Conservation (phyloP, 2,329 filamentous ascomycete species). For the Onygena corvina region DNA sequence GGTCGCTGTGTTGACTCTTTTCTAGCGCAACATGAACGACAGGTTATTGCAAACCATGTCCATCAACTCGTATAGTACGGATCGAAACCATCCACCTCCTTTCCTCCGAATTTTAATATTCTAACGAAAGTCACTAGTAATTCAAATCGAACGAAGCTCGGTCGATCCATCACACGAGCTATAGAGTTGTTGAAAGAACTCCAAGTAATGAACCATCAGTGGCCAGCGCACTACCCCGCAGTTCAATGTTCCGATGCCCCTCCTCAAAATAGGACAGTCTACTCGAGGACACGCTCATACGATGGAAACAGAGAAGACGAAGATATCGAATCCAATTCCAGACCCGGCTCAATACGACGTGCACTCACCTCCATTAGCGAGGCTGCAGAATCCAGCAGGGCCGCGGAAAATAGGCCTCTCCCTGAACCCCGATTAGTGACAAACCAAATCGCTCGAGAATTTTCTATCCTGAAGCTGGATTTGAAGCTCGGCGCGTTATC, state of each 20-base stretch:
- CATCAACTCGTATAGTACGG: conserved; percentile 74
- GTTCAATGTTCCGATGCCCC: conserved; percentile 22
- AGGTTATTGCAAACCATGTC: conserved; percentile 65
- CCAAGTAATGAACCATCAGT: conserved; percentile 77
- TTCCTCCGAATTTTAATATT: not conserved
- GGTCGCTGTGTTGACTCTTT: conserved; percentile 16
- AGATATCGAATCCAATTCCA: conserved; percentile 24
- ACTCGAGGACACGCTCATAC: conserved; percentile 29
- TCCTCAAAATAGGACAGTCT: conserved; percentile 15
- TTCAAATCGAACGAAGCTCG: conserved; percentile 75
- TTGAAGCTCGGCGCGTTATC: conserved; percentile 77
- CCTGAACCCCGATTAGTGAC: conserved; percentile 74
- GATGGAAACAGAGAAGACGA: conserved; percentile 17
- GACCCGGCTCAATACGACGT: conserved; percentile 49
- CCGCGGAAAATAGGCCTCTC: conserved; percentile 48
- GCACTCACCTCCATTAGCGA: conserved; percentile 60
- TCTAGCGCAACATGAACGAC: conserved; percentile 50
- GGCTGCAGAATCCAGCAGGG: conserved; percentile 59
- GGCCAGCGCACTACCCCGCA: conserved; percentile 92
- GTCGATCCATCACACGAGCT: conserved; percentile 72
- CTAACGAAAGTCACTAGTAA: conserved; percentile 43
- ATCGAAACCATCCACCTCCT: not conserved
- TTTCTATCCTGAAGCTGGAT: conserved; percentile 89
- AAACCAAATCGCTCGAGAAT: conserved; percentile 87
- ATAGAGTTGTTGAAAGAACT: conserved; percentile 72